Percentiles rank a stretch among this genome's conserved stretches.
phyloP scores from a whole-genome alignment of 2,329 filamentous ascomycete species.

The Aspergillus brasiliensis region DNA sequence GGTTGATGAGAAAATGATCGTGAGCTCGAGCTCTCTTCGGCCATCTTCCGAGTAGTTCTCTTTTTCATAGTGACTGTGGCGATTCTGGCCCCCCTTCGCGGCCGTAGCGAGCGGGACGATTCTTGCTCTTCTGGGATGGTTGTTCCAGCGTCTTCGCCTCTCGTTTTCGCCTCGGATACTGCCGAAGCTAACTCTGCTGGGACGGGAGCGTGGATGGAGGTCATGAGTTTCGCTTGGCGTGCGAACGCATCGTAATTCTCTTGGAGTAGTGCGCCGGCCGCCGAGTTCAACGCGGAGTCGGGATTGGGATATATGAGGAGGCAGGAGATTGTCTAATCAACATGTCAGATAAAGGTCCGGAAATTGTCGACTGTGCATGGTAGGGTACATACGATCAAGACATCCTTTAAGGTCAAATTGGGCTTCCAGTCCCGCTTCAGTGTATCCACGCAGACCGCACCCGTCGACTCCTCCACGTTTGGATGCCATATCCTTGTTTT shows the following conservation, averaged over 20 bases:
- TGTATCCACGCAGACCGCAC: slow-evolving; percentile 66
- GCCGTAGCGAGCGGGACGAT: slow-evolving; percentile 17
- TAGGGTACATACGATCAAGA: slow-evolving; percentile 49
- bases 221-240: slow-evolving; percentile 62
- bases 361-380: too few relatives aligned
- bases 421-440: slow-evolving; percentile 65
- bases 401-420: slow-evolving; percentile 60
- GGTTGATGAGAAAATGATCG: neutral
- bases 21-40: slow-evolving; percentile 8
- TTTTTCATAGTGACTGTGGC: slow-evolving; percentile 38
- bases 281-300: slow-evolving; percentile 64
- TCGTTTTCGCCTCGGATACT: slow-evolving; percentile 56
- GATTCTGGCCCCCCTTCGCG: slow-evolving; percentile 18
- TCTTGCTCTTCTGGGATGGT: slow-evolving; percentile 30
- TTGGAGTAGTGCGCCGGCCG: slow-evolving; percentile 60
- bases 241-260: slow-evolving; percentile 62
- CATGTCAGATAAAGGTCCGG: neutral
- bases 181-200: slow-evolving; percentile 47
- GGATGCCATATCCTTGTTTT: slow-evolving; percentile 65
- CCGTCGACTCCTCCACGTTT: slow-evolving; percentile 64
- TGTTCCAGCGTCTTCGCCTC: slow-evolving; percentile 52
- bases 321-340: slow-evolving; percentile 59
- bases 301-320: slow-evolving; percentile 66
- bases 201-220: slow-evolving; percentile 61
- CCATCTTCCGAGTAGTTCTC: slow-evolving; percentile 20